Base-by-base conservation (phyloP, 495 filamentous ascomycete species). In the Aspergillus bertholletiae region DNA sequence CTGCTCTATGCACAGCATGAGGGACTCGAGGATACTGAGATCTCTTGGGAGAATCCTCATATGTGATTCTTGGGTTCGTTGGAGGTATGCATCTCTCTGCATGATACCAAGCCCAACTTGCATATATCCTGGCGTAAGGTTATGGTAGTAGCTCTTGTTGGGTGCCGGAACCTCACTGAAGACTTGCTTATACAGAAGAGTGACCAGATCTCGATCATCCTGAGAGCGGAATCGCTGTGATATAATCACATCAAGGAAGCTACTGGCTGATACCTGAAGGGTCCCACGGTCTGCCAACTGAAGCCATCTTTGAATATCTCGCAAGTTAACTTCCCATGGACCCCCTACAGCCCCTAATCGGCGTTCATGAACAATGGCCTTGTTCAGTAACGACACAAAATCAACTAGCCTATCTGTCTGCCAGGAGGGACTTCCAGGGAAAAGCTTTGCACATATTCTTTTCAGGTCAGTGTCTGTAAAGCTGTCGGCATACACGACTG, bases 261-360 rank as follows among this genome's bases (percentile, higher is more conserved):
- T 76, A 60, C 52, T 89, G 64, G 28, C 90, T 59, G 39, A 77
- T 68, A 63, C 84, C 66, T 51, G 80, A 51, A 30, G 81, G 77
- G 63, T 60, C 21, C 66, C 69, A 21, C 70, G 67, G 44, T 74
- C 71, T 28, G 90, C 73, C 41, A 99, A 64, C 51, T 90, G 80
- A 28, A 97, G 78, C 93, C 93, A 97, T 34, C 95, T 82, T 43
- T 92, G 80, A 6, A 88, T 89, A 70, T 99, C 95, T 64, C 95
- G 85, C 56, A 99, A 73, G 59, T 99, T 99, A 62, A 99, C 91
- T 63, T 99, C 95, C 95, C 93, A 97, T 2, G 94, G 95, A 9
- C 88, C 88, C 45, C 95, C 95, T 47, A 86, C 74, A n/a, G 82
- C 73, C 15, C 89, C 93, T 59, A 97, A 84, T 30, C 73, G 70